These are phyloP conservation scores for Podosphaera aphanis DNA, from an alignment of 2,329 filamentous ascomycete species.

Conservation along the genomic window DNA sequence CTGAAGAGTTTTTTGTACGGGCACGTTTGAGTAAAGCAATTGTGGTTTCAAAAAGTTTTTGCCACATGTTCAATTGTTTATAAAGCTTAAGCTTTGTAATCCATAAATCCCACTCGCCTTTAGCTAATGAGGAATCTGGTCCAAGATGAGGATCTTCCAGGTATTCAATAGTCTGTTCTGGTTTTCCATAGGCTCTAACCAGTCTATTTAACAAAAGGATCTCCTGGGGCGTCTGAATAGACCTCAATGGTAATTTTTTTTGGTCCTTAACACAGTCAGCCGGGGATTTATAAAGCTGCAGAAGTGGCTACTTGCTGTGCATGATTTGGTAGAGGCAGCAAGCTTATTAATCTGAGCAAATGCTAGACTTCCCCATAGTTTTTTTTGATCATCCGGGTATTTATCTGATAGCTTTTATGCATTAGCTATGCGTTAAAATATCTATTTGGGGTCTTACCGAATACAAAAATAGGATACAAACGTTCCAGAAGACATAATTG, in stretches of 20 bases:
- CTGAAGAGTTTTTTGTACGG: conserved; percentile 11
- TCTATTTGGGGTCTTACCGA: conserved; percentile 9
- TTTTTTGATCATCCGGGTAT: conserved; percentile 11
- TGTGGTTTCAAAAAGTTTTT: conserved; percentile 12
- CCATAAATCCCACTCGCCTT: conserved; percentile 17
- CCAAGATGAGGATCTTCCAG: conserved; percentile 13
- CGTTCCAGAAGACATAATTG: conserved; percentile 16
- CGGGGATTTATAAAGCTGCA: neutral
- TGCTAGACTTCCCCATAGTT: conserved; percentile 13
- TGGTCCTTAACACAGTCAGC: neutral
- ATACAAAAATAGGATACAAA: conserved; percentile 14
- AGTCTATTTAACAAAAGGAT: conserved; percentile 14
- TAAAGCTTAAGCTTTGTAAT: conserved; percentile 12
- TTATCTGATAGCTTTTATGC: conserved; percentile 6
- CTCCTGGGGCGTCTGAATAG: conserved; percentile 17
- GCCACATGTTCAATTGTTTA: conserved; percentile 10
- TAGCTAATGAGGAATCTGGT: conserved; percentile 14
- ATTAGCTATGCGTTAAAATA: conserved; percentile 4
- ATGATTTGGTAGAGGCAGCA: conserved; percentile 13
- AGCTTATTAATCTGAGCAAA: conserved; percentile 14
- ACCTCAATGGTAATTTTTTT: conserved; percentile 9
- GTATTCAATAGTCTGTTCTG: conserved; percentile 12
- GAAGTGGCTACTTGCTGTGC: conserved; percentile 8
- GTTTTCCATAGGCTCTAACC: conserved; percentile 8
- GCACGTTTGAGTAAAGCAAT: conserved; percentile 11